A percentile compares a stretch with the other conserved stretches of the same genome.
Conservation (phyloP, 1,284 basidiomycete species). For the Naganishia liquefaciens region DNA sequence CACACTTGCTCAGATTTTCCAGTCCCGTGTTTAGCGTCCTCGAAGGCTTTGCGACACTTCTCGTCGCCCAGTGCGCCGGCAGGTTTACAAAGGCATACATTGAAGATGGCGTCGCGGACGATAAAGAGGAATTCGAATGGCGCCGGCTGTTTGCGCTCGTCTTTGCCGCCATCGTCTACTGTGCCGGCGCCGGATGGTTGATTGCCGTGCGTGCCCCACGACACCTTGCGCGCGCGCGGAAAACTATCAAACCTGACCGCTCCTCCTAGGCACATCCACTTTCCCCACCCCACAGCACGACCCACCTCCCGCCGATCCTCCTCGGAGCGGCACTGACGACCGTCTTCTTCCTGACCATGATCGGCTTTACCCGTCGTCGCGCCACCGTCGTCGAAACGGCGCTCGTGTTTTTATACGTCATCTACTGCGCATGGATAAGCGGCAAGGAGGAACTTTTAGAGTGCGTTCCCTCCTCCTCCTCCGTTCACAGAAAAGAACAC, state of each 20-base stretch:
- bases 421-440: slow-evolving; percentile 56
- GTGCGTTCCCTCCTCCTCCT: slow-evolving; percentile 44
- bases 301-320: slow-evolving; percentile 47
- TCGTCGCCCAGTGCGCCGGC: slow-evolving; percentile 51
- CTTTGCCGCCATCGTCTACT: slow-evolving; percentile 49
- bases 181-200: slow-evolving; percentile 48
- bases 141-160: slow-evolving; percentile 51
- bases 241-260: background rate
- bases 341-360: slow-evolving; percentile 77
- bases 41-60: slow-evolving; percentile 44
- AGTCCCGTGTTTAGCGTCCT: slow-evolving; percentile 53
- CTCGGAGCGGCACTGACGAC: slow-evolving; percentile 51
- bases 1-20: slow-evolving; percentile 49
- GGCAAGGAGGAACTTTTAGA: slow-evolving; percentile 51
- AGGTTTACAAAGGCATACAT: slow-evolving; percentile 54
- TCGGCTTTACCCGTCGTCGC: slow-evolving; percentile 80
- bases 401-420: slow-evolving; percentile 78
- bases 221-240: background rate
- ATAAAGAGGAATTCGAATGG: slow-evolving; percentile 51
- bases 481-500: too few species aligned
- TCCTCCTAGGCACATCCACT: slow-evolving; percentile 28
- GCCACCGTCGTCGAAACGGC: slow-evolving; percentile 93
- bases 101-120: slow-evolving; percentile 42
- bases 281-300: slow-evolving; percentile 40
- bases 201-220: slow-evolving; percentile 40